phyloP scores from a whole-genome alignment of 148 eudicot species.

The Salicornia ramosissima region DNA sequence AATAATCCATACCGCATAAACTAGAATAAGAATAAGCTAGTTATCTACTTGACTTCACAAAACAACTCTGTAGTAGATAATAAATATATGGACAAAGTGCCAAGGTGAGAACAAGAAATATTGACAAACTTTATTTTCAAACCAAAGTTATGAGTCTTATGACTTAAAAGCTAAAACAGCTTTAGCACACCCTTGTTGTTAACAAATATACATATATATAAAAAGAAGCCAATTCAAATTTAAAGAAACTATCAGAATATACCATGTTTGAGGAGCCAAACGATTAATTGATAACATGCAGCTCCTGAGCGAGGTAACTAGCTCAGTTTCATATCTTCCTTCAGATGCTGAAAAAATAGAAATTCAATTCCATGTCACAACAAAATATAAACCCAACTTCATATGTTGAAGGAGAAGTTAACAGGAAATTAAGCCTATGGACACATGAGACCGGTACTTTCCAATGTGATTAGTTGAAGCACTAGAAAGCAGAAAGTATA shows the following conservation, averaged over 20 bases:
- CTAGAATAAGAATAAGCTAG: no score
- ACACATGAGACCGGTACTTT: neutral
- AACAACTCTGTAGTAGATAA: no score
- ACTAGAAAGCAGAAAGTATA: neutral
- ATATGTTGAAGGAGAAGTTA: neutral
- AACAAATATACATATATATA: neutral
- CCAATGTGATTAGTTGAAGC: neutral
- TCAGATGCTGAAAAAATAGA: conserved; percentile 63
- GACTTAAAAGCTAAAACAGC: neutral
- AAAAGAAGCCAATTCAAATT: neutral
- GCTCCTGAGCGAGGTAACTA: conserved; percentile 96
- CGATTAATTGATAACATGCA: conserved; percentile 89
- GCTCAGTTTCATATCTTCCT: conserved; percentile 97
- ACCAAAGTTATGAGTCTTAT: neutral
- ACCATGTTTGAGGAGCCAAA: conserved; percentile 97
- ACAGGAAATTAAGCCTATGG: neutral
- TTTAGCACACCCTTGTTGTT: neutral
- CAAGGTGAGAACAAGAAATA: no score
- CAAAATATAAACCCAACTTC: neutral
- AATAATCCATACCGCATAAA: no score
- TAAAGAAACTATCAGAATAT: conserved; percentile 16
- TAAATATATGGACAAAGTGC: neutral
- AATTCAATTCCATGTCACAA: conserved; percentile 8
- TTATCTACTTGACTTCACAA: neutral
- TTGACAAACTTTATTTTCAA: neutral